Evolutionary conservation across 2,329 filamentous ascomycete species (phyloP), one percentile per base, ranked within the genome.

Genomic region (Neurospora crassa): DNA sequence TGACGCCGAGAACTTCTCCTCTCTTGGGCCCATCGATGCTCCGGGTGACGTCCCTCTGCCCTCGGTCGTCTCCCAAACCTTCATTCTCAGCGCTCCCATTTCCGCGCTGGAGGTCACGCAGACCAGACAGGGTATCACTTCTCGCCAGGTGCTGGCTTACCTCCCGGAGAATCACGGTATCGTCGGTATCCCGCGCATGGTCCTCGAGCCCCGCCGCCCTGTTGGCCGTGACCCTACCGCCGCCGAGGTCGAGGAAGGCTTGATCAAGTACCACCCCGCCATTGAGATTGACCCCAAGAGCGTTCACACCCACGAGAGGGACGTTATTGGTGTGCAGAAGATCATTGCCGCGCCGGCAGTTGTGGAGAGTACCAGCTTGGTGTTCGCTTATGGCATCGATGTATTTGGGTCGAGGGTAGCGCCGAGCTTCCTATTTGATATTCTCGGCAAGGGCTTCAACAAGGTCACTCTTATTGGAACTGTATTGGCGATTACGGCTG

Each of bases 391-490:
- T 77, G 96, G 96, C 3, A 80, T 93, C 16, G 96, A 99, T 79
- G 83, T 98, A 1, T 99, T 96, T 75, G 94, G 92, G 16, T 95
- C 94, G 1, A 86, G 94, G 69, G 88, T 96, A 12, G 89, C 91
- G n/a, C 96, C 96, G 0, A 97, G 93, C 80, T 89, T 92, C 76
- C 88, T 92, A 18, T 99, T 99, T 80, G 96, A 99, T 82, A 89
- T 98, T 59, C 83, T 99, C 18, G 96, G 94, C 73, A 96, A 94
- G 81, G 92, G 93, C 2, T 99, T 99, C 81, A 96, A 95, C 79
- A 97, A 97, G 84, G 79, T 94, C 71, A 92, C 94, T 76, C 88
- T 99, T 78, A 80, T 97, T 45, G 85, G 88, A 18, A 99, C 96
- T 0, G 94, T 99, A 45, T 84, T 91, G 53, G 95, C 93, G 20